Conservation (phyloP, 805 yeast genomes). For the Saccharomyces paradoxus region DNA sequence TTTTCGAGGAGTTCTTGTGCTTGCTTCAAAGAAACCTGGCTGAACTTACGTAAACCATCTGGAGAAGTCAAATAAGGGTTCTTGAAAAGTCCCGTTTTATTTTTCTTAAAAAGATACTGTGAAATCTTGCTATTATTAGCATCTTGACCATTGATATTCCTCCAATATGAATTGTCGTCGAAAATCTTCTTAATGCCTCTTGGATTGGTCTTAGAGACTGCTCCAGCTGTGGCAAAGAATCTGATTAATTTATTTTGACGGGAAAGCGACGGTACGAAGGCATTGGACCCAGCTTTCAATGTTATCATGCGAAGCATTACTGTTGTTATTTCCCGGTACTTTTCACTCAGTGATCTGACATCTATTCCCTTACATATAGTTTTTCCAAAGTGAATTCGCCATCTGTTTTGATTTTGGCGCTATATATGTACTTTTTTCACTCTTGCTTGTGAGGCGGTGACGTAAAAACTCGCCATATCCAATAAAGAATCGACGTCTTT, state of each 20-base stretch:
- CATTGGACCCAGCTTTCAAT: not conserved
- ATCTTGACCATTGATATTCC: slow-evolving; percentile 36
- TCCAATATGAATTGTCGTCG: slow-evolving; percentile 55
- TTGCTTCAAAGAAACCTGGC: slow-evolving; percentile 50
- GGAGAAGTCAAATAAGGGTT: slow-evolving; percentile 67
- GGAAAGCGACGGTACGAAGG: not conserved
- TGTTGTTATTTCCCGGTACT: not conserved
- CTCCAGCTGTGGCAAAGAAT: slow-evolving; percentile 32
- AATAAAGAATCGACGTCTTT: not conserved
- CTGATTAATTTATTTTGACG: slow-evolving; percentile 16
- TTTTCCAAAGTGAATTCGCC: not conserved
- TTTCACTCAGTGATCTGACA: not conserved
- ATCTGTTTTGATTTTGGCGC: not conserved
- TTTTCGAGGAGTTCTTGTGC: slow-evolving; percentile 56
- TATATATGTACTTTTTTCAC: not conserved
- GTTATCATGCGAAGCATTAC: not conserved
- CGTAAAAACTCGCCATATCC: not conserved
- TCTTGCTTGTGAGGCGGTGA: not conserved
- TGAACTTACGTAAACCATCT: slow-evolving; percentile 59
- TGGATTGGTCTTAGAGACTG: slow-evolving; percentile 21
- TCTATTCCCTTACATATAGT: not conserved
- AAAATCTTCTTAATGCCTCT: slow-evolving; percentile 39
- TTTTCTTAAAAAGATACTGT: slow-evolving; percentile 1
- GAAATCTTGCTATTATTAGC: slow-evolving; percentile 3
- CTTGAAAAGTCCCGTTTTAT: slow-evolving; percentile 57